A percentile compares a stretch with the other conserved stretches of the same genome.
Evolutionary conservation across 768 basidiomycete species (phyloP).

Genomic region (Lactarius deliciosus): DNA sequence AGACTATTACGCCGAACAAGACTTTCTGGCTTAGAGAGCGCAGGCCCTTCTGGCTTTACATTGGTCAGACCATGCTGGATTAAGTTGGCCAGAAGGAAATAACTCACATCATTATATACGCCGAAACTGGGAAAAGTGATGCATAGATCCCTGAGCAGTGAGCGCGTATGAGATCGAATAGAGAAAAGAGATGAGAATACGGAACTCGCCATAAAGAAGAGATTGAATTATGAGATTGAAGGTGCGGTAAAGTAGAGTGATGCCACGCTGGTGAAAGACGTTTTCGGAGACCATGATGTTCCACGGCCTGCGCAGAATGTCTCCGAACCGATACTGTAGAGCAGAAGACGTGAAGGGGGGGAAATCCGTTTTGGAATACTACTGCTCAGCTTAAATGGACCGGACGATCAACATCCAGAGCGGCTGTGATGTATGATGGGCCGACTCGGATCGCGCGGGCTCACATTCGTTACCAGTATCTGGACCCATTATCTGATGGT

Average conservation of each 20-base stretch:
- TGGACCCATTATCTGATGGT: background rate
- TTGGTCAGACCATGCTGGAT: too few relatives aligned
- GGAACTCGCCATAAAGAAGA: background rate
- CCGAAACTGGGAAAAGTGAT: background rate
- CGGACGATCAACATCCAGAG: background rate
- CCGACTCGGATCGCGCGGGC: too few relatives aligned
- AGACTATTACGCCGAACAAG: background rate
- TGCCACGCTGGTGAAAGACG: background rate
- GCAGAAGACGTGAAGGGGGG: background rate
- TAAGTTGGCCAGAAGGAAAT: background rate
- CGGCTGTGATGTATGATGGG: too few relatives aligned
- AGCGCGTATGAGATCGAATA: background rate
- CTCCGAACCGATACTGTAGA: background rate
- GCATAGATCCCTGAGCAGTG: background rate
- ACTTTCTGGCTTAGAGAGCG: background rate
- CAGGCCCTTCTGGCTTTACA: background rate
- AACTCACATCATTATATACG: background rate
- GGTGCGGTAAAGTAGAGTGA: background rate
- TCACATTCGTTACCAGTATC: background rate
- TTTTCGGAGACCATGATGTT: background rate
- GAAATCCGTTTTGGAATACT: background rate
- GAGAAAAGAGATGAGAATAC: background rate
- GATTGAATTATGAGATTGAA: background rate
- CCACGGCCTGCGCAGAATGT: background rate
- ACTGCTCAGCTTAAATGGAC: background rate